phyloP scores from a whole-genome alignment of 83 land plant genomes.

The Picea abies region DNA sequence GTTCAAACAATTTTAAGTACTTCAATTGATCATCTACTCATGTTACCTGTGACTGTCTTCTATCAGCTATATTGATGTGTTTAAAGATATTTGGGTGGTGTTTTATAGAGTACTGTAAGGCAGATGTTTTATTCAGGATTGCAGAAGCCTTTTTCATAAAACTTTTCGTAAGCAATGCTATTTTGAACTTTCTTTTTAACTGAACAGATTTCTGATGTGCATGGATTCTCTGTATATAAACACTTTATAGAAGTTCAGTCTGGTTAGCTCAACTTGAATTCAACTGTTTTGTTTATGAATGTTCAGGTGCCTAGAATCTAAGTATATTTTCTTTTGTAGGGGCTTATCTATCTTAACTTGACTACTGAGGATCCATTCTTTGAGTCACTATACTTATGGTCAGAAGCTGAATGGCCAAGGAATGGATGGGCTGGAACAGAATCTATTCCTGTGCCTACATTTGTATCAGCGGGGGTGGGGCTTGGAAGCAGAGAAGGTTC shows the following conservation, averaged over 20 bases:
- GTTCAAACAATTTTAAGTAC: too few relatives aligned
- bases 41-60: too few relatives aligned
- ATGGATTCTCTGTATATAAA: neutral
- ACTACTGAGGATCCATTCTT: slow-evolving; percentile 31
- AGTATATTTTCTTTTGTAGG: slow-evolving; percentile 45
- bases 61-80: neutral
- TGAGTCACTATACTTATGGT: slow-evolving; percentile 64
- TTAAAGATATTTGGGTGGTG: neutral
- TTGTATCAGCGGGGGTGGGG: slow-evolving; percentile 73
- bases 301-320: slow-evolving; percentile 10
- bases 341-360: slow-evolving; percentile 67
- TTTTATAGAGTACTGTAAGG: neutral
- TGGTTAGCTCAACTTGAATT: neutral
- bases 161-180: neutral
- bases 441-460: slow-evolving; percentile 82
- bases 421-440: slow-evolving; percentile 92
- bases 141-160: neutral
- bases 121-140: neutral
- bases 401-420: slow-evolving; percentile 88
- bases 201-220: neutral
- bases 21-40: too few relatives aligned
- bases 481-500: slow-evolving; percentile 67
- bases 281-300: neutral
- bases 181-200: neutral
- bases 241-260: neutral